Base-by-base conservation (phyloP, 352 stramenopile genomes). In the Phytophthora meadii region DNA sequence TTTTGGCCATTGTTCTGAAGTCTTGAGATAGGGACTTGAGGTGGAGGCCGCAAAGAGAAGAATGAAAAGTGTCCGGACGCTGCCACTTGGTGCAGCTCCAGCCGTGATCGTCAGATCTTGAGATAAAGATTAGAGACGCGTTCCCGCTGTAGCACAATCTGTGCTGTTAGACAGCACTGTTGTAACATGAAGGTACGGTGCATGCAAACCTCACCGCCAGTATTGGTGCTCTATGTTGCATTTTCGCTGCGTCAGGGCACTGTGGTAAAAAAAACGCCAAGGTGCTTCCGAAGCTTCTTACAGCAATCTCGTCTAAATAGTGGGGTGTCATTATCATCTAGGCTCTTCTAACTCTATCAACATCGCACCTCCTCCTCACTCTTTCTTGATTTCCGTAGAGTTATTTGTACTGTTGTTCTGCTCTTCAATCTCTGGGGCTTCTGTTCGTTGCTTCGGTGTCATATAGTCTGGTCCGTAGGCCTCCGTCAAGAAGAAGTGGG, bases 401-500 rank as follows among this genome's bases (percentile, higher is more conserved):
- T 41, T 59, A n/a, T 19, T 24, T 50, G 37, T 41, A 45, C 37
- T 49, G n/a, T 58, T 60, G 19, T 27, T 50, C 25, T 32, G 3
- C 1, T 36, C 49, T 14, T 54, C 8, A 25, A 49, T 42, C n/a
- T 11, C 39, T 41, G 54, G 28, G n/a, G 46, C 17, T 10, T 39
- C 25, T 27, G 45, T 61, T 37, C 64, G 49, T 12, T 40, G 50
- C 37, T 48, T 37, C 24, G 75, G 75, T 1, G 58, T 72, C 72
- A 83, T 79, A 60, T 79, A 81, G 28, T 68, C 57, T 7, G 60
- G 40, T 10, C 75, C 75, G 27, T 83, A 83, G 41, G 77, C 75
- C 15, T 66, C 44, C 9, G 15, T 61, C 24, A 83, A 54, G 36
- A 83, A 81, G 40, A 70, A 74, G 6, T 65, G 30, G 1, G 72